A percentile compares a stretch with the other conserved stretches of the same genome.
Conservation (phyloP, 2,329 filamentous ascomycete genomes). For the Amauroascus niger region DNA sequence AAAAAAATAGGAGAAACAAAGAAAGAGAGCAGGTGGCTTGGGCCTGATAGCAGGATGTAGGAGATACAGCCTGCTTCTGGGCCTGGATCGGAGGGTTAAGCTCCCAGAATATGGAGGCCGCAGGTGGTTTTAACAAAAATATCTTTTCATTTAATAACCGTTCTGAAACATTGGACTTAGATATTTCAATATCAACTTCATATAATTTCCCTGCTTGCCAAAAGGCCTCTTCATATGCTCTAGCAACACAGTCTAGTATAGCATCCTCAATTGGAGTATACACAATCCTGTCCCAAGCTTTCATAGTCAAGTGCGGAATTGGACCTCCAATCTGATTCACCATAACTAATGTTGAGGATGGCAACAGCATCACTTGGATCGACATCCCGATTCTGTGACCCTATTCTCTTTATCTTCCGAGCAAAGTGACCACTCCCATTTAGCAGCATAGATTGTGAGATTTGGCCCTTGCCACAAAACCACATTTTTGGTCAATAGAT, state of each 20-base stretch:
- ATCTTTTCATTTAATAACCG: no score
- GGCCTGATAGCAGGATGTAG: no score
- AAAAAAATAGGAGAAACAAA: no score
- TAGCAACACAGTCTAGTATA: background rate
- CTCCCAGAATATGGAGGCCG: no score
- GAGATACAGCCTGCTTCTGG: no score
- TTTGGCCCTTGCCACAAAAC: slow-evolving; percentile 23
- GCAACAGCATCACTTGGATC: slow-evolving; percentile 24
- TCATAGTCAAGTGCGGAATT: slow-evolving; percentile 5
- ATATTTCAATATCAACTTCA: no score
- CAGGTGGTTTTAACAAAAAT: no score
- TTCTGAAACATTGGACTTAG: no score
- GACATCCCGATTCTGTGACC: slow-evolving; percentile 17
- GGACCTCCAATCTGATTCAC: slow-evolving; percentile 17
- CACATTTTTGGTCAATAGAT: slow-evolving; percentile 25
- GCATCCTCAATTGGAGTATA: background rate
- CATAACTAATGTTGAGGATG: slow-evolving; percentile 21
- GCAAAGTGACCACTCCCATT: slow-evolving; percentile 27
- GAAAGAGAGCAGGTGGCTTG: no score
- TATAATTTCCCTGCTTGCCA: no score
- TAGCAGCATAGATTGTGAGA: slow-evolving; percentile 24
- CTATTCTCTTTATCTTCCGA: slow-evolving; percentile 25
- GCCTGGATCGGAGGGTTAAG: no score
- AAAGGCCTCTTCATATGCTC: background rate
- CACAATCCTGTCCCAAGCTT: background rate